Percentiles rank a stretch among this genome's conserved stretches.
phyloP scores from a whole-genome alignment of 768 basidiomycete species.

The Boletus sensibilis region DNA sequence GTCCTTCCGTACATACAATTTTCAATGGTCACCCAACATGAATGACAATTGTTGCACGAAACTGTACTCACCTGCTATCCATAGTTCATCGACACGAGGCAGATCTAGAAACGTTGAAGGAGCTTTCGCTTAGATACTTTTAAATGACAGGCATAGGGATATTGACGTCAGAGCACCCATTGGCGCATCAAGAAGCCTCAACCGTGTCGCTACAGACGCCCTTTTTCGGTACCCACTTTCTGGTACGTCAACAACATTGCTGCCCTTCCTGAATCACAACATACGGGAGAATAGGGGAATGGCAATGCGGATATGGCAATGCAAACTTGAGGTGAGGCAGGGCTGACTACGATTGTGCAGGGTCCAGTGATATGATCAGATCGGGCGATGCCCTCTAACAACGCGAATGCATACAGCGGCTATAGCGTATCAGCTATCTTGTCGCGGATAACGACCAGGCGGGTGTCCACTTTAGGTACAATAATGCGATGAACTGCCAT shows the following conservation, averaged over 20 bases:
- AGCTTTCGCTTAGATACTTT: background rate
- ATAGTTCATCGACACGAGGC: background rate
- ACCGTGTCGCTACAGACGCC: background rate
- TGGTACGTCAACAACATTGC: conserved; percentile 6
- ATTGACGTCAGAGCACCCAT: background rate
- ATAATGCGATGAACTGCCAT: background rate
- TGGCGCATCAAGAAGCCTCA: background rate
- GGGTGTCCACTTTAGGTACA: conserved; percentile 10
- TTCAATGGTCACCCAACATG: background rate
- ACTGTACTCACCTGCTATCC: background rate
- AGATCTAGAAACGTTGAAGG: background rate
- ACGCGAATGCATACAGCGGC: conserved; percentile 3
- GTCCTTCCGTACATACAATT: background rate
- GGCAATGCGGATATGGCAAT: conserved; percentile 2
- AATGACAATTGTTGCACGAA: background rate
- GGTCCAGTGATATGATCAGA: conserved; percentile 21
- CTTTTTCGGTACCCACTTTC: background rate
- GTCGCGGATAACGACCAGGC: background rate
- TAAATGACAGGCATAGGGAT: background rate
- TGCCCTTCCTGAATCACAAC: background rate
- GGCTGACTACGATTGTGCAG: conserved; percentile 14
- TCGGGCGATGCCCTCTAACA: conserved; percentile 17
- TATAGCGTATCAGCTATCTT: conserved; percentile 8
- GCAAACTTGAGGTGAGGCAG: conserved; percentile 4
- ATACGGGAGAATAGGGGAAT: background rate